Conservation (phyloP, 106 monocot species). For the Apostasia shenzhenica region DNA sequence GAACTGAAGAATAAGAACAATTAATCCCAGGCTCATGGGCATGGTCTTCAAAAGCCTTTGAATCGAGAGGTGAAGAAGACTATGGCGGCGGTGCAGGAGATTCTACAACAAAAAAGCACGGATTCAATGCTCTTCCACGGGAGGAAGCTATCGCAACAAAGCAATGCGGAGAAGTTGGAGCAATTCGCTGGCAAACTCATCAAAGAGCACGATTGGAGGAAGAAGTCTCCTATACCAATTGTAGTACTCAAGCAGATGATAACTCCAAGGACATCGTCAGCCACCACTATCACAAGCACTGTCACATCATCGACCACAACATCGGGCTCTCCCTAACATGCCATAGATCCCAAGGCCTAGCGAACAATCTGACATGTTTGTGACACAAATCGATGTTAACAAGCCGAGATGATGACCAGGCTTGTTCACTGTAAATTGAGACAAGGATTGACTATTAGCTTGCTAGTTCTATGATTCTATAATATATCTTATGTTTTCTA, state of each 20-base stretch:
- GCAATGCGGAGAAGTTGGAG: conserved; percentile 12
- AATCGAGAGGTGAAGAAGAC: neutral
- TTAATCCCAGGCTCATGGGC: neutral
- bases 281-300: conserved; percentile 8
- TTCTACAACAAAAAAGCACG: conserved; percentile 9
- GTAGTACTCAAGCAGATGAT: conserved; percentile 13
- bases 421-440: no score
- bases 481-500: no score
- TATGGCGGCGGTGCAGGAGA: conserved; percentile 1
- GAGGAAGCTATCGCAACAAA: conserved; percentile 7
- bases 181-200: conserved; percentile 1
- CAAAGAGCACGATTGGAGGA: conserved; percentile 12
- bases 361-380: no score
- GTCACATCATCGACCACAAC: neutral
- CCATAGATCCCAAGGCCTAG: no score
- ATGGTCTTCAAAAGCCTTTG: neutral
- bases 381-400: no score
- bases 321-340: neutral
- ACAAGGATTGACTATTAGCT: no score
- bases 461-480: no score
- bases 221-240: neutral
- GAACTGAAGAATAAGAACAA: neutral
- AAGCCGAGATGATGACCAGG: no score
- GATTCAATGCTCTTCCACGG: conserved; percentile 22
- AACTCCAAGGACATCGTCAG: conserved; percentile 11